phyloP scores from a whole-genome alignment of 1,139 yeast genomes.

The Candida sp. region DNA sequence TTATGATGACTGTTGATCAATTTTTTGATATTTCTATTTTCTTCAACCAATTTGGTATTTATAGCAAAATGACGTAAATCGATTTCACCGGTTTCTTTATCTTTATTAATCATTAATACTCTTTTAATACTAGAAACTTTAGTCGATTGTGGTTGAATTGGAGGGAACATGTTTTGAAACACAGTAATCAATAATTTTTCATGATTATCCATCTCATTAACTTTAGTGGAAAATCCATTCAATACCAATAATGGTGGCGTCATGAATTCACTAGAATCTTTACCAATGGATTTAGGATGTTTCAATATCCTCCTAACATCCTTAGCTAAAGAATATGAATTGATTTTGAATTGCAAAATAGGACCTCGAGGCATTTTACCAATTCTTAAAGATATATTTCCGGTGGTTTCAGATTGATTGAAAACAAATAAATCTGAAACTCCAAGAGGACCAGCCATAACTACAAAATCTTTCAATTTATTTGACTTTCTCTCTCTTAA shows the following conservation, averaged over 20 bases:
- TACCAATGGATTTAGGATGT: conserved; percentile 67
- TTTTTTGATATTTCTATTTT: conserved; percentile 75
- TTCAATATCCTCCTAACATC: conserved; percentile 72
- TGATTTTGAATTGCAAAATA: conserved; percentile 76
- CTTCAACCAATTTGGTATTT: conserved; percentile 83
- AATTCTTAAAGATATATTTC: conserved; percentile 77
- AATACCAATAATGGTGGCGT: conserved; percentile 88
- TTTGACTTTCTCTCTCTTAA: conserved; percentile 85
- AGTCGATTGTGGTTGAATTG: conserved; percentile 80
- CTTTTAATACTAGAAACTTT: conserved; percentile 74
- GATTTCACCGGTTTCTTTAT: conserved; percentile 64
- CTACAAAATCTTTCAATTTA: conserved; percentile 83
- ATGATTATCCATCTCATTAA: conserved; percentile 53
- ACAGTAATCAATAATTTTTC: conserved; percentile 86
- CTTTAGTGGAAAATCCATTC: conserved; percentile 70
- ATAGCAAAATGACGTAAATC: conserved; percentile 91
- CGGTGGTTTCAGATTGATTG: conserved; percentile 75
- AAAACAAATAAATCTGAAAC: conserved; percentile 86
- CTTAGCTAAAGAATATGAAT: conserved; percentile 74
- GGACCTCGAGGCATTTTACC: conserved; percentile 96
- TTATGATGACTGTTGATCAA: conserved; percentile 64
- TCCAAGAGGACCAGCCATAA: conserved; percentile 97
- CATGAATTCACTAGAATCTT: conserved; percentile 58
- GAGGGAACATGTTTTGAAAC: conserved; percentile 95
- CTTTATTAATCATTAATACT: conserved; percentile 79